These are phyloP conservation scores for Trichoderma atrobrunneum DNA, from an alignment of 2,329 filamentous ascomycete genomes.

Conservation along the genomic window DNA sequence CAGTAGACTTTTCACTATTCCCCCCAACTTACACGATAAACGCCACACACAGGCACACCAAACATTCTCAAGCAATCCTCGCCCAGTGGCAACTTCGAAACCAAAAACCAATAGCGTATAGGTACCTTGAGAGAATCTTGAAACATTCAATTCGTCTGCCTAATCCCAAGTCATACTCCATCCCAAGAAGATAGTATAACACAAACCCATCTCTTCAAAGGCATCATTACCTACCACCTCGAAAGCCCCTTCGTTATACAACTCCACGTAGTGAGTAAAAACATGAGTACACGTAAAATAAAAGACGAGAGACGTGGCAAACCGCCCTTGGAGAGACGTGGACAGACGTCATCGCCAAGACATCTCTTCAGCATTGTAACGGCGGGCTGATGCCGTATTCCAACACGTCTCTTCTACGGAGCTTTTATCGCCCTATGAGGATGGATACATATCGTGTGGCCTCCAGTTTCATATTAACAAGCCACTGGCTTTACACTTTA, in stretches of 20 bases:
- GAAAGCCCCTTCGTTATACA: background rate
- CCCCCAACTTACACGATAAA: background rate
- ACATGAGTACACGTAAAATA: background rate
- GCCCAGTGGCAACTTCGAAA: background rate
- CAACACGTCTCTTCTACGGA: background rate
- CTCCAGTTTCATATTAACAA: background rate
- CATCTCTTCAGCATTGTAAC: background rate
- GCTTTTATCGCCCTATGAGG: background rate
- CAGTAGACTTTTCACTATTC: background rate
- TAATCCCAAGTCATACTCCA: background rate
- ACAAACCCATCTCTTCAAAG: background rate
- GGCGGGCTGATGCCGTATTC: background rate
- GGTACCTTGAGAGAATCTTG: too few relatives aligned
- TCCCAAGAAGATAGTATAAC: background rate
- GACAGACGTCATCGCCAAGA: background rate
- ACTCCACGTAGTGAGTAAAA: background rate
- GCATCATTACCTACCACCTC: background rate
- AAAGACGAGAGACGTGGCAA: background rate
- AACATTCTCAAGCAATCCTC: background rate
- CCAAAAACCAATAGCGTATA: background rate
- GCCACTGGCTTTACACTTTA: background rate
- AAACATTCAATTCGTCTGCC: background rate
- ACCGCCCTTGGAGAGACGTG: background rate
- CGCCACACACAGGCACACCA: background rate
- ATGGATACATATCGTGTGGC: background rate